Base-by-base conservation (phyloP, 768 basidiomycete species). In the Lactarius hengduanensis region DNA sequence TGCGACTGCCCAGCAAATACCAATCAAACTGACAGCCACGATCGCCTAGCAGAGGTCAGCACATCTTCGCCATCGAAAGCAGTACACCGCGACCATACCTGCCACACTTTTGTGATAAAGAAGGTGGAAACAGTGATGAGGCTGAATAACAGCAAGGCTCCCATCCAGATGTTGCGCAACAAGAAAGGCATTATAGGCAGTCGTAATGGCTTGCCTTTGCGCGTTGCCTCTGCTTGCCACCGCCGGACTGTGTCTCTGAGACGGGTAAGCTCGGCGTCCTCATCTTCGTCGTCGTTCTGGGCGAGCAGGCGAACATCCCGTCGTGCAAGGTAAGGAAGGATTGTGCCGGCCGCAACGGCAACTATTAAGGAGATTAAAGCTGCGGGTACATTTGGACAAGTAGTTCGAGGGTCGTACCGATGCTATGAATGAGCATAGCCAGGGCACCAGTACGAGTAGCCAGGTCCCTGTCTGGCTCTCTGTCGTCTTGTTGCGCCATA, bases 1-100 rank as follows among this genome's bases (percentile, higher is more conserved):
- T n/a, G 96, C 93, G 47, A 97, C 92, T 11, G 94, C 92, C 96
- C 96, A 98, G 76, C 91, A 96, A 43, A 97, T 90, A 53, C 96
- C 96, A 28, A 96, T 86, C 60, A 96, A 74, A 60, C 87, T 87
- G 63, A 97, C 91, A 72, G 90, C 87, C 20, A 88, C 76, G 18
- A 92, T 92, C 10, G 96, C 96, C 84, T 91, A 53, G 73, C n/a
- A 60, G 59, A 26, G 2, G 53, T 57, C 34, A 57, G 13, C 18
- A 38, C 26, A 64, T 32, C 16, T 22, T n/a, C 45, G 16, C n/a
- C 53, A 10, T 8, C 26, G 13, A 20, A n/a, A 11, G 15, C 13
- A 38, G n/a, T 20, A n/a, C n/a, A 28, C 28, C 13, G 20, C 20
- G 28, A 6, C 20, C 65, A 6, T 57, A 88, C 89, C 79, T 90